A percentile compares a stretch with the other conserved stretches of the same genome.
Conservation (phyloP, 2,329 filamentous ascomycete species). For the Fusarium sp. region DNA sequence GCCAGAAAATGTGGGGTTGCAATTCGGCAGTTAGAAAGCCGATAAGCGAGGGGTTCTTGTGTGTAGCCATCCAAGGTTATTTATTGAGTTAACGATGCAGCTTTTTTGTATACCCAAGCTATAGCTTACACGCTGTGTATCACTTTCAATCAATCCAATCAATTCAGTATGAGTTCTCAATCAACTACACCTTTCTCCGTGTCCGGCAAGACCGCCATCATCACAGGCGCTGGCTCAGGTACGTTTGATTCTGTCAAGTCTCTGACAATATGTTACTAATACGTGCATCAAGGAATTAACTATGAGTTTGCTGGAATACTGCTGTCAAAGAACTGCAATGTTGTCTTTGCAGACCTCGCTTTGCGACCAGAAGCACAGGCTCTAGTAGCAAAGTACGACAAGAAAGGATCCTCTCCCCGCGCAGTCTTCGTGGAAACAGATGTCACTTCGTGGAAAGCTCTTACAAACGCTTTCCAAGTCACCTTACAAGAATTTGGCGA, state of each 20-base stretch:
- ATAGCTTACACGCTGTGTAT: not conserved
- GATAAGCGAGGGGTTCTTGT: conserved; percentile 16
- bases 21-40: not conserved
- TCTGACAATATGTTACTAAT: not conserved
- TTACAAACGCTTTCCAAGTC: conserved; percentile 55
- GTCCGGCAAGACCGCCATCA: conserved; percentile 38
- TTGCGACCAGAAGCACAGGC: conserved; percentile 60
- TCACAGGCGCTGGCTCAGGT: conserved; percentile 45
- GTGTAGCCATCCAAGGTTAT: not conserved
- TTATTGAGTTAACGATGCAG: not conserved
- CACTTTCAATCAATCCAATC: no score
- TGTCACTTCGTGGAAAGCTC: conserved; percentile 60
- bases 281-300: conserved; percentile 23
- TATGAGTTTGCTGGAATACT: conserved; percentile 61
- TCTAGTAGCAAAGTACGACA: conserved; percentile 50
- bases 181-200: conserved; percentile 37
- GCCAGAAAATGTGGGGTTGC: conserved; percentile 27
- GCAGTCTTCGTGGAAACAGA: conserved; percentile 62
- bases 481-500: conserved; percentile 56
- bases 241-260: no score
- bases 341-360: conserved; percentile 61
- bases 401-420: conserved; percentile 42
- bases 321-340: conserved; percentile 60
- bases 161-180: conserved; percentile 20
- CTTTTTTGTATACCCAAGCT: fast-evolving